phyloP scores from a whole-genome alignment of 331 rosid species.

The Saraca asoca region DNA sequence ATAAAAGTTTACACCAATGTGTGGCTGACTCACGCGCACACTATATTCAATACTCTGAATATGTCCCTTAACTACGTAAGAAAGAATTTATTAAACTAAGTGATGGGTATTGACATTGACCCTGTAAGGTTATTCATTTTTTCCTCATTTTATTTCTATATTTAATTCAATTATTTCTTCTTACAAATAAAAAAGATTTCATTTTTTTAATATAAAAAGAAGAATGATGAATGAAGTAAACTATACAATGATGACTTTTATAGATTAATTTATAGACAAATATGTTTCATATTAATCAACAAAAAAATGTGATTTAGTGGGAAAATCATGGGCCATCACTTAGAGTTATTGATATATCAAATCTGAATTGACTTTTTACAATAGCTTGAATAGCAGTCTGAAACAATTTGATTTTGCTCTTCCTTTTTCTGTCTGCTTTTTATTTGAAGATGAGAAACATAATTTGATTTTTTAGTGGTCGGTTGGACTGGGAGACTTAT shows the following conservation, averaged over 20 bases:
- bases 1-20: too few species aligned
- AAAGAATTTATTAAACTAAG: too few species aligned
- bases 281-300: constrained; percentile 14
- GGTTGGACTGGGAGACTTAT: constrained; percentile 3
- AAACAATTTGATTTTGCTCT: constrained; percentile 1
- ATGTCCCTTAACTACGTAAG: too few species aligned
- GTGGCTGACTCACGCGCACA: background rate
- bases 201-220: background rate
- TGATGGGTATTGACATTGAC: too few species aligned
- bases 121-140: too few species aligned
- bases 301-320: constrained; percentile 18
- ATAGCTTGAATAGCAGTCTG: constrained; percentile 3
- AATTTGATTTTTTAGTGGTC: constrained; percentile 9
- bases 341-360: constrained; percentile 13
- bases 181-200: constrained; percentile 3
- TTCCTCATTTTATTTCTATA: too few species aligned
- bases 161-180: background rate
- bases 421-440: background rate
- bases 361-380: background rate
- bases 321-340: constrained; percentile 19
- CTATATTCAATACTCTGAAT: background rate
- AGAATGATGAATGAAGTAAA: too few species aligned
- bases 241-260: background rate
- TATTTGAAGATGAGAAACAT: background rate
- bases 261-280: background rate